These are phyloP conservation scores for Hordeum vulgare DNA, from an alignment of 176 grass and related monocot genomes.

Conservation along the genomic window DNA sequence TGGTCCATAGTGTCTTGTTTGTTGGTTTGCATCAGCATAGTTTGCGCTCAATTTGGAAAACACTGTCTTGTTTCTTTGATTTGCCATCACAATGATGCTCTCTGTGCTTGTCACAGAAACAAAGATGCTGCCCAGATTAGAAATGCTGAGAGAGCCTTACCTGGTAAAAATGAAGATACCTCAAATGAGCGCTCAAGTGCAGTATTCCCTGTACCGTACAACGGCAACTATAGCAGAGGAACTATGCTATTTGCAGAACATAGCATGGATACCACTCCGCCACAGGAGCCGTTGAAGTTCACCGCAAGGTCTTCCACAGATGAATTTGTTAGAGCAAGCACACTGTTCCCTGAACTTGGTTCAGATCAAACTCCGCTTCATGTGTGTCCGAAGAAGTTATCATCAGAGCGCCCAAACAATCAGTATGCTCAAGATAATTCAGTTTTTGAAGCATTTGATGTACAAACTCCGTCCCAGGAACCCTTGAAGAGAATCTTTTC, in stretches of 20 bases:
- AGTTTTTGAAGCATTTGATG: conserved; percentile 34
- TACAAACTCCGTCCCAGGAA: conserved; percentile 42
- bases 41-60: not conserved
- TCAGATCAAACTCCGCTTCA: conserved; percentile 1
- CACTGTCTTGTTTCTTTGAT: not conserved
- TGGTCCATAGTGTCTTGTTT: not conserved
- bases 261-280: not conserved
- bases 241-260: conserved; percentile 4
- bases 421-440: not conserved
- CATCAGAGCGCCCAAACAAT: conserved; percentile 20
- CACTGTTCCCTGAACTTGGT: conserved; percentile 5
- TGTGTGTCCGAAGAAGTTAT: conserved; percentile 13
- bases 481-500: conserved; percentile 19
- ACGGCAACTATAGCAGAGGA: not conserved
- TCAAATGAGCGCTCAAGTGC: not conserved
- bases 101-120: conserved; percentile 20
- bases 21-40: not conserved
- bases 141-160: not conserved
- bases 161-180: conserved; percentile 11
- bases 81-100: not conserved
- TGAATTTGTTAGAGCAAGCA: conserved; percentile 34
- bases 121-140: not conserved
- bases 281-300: not conserved
- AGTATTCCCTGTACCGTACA: not conserved
- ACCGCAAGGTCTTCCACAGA: not conserved